Base-by-base conservation (phyloP, 2,329 filamentous ascomycete species). In the Hirsutella rhossiliensis region DNA sequence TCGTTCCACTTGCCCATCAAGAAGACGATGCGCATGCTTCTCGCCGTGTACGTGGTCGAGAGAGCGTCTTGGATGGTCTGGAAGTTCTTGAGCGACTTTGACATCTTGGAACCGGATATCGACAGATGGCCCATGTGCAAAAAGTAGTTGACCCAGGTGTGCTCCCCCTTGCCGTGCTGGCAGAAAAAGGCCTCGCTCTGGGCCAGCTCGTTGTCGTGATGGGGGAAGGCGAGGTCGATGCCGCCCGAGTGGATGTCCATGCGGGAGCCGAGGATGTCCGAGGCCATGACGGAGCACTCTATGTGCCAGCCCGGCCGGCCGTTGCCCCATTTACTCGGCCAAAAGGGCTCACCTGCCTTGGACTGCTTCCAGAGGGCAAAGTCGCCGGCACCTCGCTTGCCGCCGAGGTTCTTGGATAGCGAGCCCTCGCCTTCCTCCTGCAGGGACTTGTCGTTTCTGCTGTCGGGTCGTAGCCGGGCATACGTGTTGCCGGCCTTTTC, bases 221-320 rank as follows among this genome's bases (percentile, higher is more conserved):
- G 89, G 0, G 89, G 88, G 62, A 95, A 95, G 0, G 83, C 82
- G 43, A 97, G 73, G 61, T 97, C 90, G 47, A 95, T 84, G 46
- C 90, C 90, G 27, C 90, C 89, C 19, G 87, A 94, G 62, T 96
- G 90, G 43, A 96, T 86, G 60, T 97, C 90, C 71, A 97, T 88
- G 48, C 82, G 75, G 27, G 80, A 73, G 5, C 89, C 89, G 1
- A 97, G 68, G n/a, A 88, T 76, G 50, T 89, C 86, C 2, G 85
- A 90, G 0, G 89, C 88, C 90, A 97, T 96, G 15, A 88, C 88
- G 1, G 84, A 89, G 78, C 90, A 96, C 67, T 96, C 89, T 56
- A 96, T 96, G 58, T 96, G 90, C 90, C 90, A 97, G 17, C 90
- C 90, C 1, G 90, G 90, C 38, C 90, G 74, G 5, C 89, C 89